These are phyloP conservation scores for Polyporus arcularius DNA, from an alignment of 768 basidiomycete species.

Conservation along the genomic window DNA sequence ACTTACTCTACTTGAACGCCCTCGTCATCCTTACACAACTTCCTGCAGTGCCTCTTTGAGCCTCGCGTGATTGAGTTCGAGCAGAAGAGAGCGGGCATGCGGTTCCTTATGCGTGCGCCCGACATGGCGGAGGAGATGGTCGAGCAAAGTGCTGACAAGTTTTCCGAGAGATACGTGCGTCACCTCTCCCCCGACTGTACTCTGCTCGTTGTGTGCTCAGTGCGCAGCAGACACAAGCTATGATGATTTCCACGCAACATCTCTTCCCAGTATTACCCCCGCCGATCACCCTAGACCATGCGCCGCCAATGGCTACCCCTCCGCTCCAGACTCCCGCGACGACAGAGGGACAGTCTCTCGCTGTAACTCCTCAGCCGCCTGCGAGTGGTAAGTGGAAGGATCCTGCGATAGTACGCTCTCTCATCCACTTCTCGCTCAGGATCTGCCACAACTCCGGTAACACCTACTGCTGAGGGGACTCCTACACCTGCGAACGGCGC, in stretches of 20 bases:
- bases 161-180: constrained; percentile 37
- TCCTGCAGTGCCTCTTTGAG: constrained; percentile 81
- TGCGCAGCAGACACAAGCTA: constrained; percentile 72
- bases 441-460: constrained; percentile 8
- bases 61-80: constrained; percentile 92
- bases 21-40: background rate
- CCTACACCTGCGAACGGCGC: background rate
- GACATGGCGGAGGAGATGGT: constrained; percentile 76
- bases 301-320: constrained; percentile 16
- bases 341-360: constrained; percentile 12
- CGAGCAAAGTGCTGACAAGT: constrained; percentile 43
- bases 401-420: background rate
- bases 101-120: constrained; percentile 45
- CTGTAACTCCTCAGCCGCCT: constrained; percentile 13
- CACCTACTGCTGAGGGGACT: constrained; percentile 14
- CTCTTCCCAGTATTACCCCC: constrained; percentile 42
- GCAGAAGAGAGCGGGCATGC: constrained; percentile 58
- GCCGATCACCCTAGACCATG: constrained; percentile 2
- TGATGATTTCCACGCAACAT: constrained; percentile 89
- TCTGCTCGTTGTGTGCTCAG: background rate
- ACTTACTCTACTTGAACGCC: background rate
- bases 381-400: background rate
- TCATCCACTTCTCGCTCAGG: background rate
- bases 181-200: background rate
- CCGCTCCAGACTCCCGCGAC: constrained; percentile 25